Conservation (phyloP, 2,329 filamentous ascomycete species). For the Trichoderma sp. region DNA sequence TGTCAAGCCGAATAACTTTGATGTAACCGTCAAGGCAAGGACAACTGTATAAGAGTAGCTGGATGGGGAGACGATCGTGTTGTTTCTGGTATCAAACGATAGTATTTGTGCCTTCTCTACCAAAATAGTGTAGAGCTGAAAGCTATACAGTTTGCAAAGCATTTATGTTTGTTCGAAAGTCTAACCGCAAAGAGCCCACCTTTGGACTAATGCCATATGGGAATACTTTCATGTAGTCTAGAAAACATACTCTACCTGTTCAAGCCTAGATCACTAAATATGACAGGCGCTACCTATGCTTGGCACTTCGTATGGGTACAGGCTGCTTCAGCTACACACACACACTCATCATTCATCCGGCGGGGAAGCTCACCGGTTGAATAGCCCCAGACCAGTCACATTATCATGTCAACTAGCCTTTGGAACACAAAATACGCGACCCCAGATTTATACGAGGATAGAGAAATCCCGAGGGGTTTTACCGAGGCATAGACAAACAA, state of each 20-base stretch:
- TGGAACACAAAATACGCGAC: background rate
- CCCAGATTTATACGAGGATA: background rate
- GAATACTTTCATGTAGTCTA: background rate
- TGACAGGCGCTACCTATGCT: background rate
- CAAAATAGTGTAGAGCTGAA: background rate
- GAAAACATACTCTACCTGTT: background rate
- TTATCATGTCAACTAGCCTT: background rate
- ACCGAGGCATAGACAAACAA: background rate
- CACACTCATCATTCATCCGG: background rate
- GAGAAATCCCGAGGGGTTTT: background rate
- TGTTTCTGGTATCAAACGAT: too few species aligned
- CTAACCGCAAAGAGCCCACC: background rate
- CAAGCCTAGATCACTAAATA: background rate
- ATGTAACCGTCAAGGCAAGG: slow-evolving; percentile 27
- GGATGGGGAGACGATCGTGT: too few species aligned
- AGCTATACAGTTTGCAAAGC: background rate
- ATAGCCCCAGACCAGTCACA: background rate
- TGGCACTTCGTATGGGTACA: background rate
- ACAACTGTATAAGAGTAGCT: background rate
- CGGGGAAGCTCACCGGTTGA: slow-evolving; percentile 4
- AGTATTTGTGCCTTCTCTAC: background rate
- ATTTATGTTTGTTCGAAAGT: background rate
- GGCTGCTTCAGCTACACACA: background rate
- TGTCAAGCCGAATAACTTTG: slow-evolving; percentile 42
- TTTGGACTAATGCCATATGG: background rate